phyloP scores from a whole-genome alignment of 1,284 basidiomycete species.

The Tilletia indica region DNA sequence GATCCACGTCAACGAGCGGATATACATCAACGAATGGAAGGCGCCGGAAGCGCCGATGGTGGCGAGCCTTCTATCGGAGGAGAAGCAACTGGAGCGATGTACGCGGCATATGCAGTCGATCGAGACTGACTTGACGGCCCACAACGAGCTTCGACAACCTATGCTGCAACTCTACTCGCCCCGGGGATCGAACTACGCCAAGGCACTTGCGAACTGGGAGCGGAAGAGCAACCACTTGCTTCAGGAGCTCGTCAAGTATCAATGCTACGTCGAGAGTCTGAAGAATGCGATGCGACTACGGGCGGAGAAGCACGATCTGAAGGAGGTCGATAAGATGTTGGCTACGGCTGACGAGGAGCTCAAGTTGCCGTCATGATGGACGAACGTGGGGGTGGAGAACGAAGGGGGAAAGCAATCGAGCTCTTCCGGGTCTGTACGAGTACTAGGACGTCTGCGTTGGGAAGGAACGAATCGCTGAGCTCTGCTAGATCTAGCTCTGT shows the following conservation, averaged over 20 bases:
- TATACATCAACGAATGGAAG: conserved; percentile 91
- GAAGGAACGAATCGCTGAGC: no score
- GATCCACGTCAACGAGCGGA: conserved; percentile 64
- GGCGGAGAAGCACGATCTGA: conserved; percentile 21
- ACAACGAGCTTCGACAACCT: conserved; percentile 78
- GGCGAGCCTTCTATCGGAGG: conserved; percentile 82
- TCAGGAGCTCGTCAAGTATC: conserved; percentile 90
- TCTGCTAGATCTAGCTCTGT: no score
- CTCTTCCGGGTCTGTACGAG: neutral
- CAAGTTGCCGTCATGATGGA: no score
- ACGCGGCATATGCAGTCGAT: conserved; percentile 58
- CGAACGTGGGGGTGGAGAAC: no score
- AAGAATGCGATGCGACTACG: conserved; percentile 67
- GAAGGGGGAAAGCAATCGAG: neutral
- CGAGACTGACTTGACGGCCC: conserved; percentile 74
- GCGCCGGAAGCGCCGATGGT: conserved; percentile 78
- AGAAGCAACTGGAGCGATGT: conserved; percentile 64
- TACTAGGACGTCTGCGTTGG: no score
- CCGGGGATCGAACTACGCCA: conserved; percentile 70
- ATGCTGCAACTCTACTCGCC: conserved; percentile 78
- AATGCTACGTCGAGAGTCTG: conserved; percentile 88
- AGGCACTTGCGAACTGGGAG: conserved; percentile 86
- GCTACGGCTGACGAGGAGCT: conserved; percentile 17
- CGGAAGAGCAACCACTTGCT: conserved; percentile 82
- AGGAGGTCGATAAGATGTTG: conserved; percentile 27